Evolutionary conservation across 2,329 filamentous ascomycete species (phyloP).

Genomic region (Teratosphaeria destructans): DNA sequence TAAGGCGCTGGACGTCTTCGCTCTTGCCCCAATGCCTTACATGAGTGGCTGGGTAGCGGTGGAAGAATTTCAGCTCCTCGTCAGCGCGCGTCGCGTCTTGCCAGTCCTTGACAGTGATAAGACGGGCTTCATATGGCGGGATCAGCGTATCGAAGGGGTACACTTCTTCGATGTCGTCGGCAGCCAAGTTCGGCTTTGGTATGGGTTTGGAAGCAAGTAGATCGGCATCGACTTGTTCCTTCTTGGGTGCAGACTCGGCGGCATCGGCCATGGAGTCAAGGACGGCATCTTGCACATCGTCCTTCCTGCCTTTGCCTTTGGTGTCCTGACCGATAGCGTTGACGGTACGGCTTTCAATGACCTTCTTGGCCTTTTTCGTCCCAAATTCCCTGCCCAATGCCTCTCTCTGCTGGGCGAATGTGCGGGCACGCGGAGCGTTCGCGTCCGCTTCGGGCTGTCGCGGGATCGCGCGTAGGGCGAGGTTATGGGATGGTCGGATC

Average conservation of each 20-base stretch:
- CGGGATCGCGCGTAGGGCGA: slow-evolving; percentile 44
- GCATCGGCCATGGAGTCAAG: slow-evolving; percentile 53
- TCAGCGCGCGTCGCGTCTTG: slow-evolving; percentile 53
- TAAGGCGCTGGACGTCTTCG: slow-evolving; percentile 31
- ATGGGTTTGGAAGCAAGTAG: slow-evolving; percentile 62
- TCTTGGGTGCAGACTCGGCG: slow-evolving; percentile 49
- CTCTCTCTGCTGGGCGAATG: slow-evolving; percentile 52
- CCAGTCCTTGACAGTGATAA: slow-evolving; percentile 65
- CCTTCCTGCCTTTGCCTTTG: slow-evolving; percentile 41
- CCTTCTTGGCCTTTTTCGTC: slow-evolving; percentile 77
- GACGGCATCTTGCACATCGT: slow-evolving; percentile 47
- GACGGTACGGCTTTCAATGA: slow-evolving; percentile 55
- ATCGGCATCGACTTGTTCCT: slow-evolving; percentile 50
- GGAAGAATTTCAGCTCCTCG: slow-evolving; percentile 44
- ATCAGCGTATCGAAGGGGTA: slow-evolving; percentile 60
- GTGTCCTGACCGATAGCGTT: slow-evolving; percentile 52
- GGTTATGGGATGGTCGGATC: slow-evolving; percentile 43
- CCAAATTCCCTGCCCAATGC: slow-evolving; percentile 70
- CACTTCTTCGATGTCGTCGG: slow-evolving; percentile 59
- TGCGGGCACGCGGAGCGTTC: slow-evolving; percentile 13
- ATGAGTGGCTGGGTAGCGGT: slow-evolving; percentile 56
- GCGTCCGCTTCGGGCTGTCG: slow-evolving; percentile 28
- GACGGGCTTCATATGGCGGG: slow-evolving; percentile 54
- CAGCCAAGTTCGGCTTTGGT: slow-evolving; percentile 57
- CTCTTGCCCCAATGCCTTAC: slow-evolving; percentile 46